phyloP scores from a whole-genome alignment of 2,329 filamentous ascomycete species.

The Alternaria angustiovoidea region DNA sequence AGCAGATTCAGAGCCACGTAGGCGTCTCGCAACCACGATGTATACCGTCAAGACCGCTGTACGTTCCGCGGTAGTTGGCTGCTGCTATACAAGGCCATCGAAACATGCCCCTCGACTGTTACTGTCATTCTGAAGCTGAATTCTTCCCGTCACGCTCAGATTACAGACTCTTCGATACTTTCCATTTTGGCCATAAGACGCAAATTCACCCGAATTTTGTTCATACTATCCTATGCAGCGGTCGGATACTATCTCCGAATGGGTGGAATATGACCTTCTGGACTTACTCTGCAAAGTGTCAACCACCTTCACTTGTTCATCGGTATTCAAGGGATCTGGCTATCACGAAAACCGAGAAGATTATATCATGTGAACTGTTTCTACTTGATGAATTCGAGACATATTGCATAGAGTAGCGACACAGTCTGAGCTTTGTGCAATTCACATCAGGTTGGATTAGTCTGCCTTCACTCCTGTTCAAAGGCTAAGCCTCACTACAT shows the following conservation, averaged over 20 bases:
- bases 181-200: neutral
- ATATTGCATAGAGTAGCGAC: no score
- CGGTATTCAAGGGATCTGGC: no score
- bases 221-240: neutral
- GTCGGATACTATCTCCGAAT: neutral
- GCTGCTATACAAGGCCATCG: conserved; percentile 22
- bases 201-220: neutral
- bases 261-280: neutral
- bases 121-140: neutral
- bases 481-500: no score
- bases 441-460: no score
- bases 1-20: conserved; percentile 17
- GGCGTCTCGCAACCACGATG: conserved; percentile 10
- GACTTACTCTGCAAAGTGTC: neutral
- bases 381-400: no score
- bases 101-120: conserved; percentile 19
- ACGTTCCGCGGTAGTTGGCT: conserved; percentile 29
- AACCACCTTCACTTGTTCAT: no score
- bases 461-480: no score
- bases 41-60: conserved; percentile 23
- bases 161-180: neutral
- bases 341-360: no score
- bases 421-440: no score
- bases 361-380: no score
- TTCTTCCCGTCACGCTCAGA: neutral